phyloP scores from a whole-genome alignment of 176 grass and related monocot species.

The Cymbopogon citratus region DNA sequence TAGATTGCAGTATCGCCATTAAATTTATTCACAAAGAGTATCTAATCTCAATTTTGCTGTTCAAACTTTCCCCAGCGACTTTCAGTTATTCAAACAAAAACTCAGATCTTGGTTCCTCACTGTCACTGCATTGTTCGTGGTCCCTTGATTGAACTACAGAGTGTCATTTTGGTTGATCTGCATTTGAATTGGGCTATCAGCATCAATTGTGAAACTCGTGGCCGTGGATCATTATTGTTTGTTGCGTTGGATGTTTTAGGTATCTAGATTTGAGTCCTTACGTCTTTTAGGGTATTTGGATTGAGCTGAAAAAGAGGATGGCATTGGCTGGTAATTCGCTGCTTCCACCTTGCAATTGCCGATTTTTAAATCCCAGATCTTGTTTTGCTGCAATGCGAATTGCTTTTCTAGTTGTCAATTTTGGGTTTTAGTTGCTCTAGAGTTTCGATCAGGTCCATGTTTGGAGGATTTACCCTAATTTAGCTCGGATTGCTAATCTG shows the following conservation, averaged over 20 bases:
- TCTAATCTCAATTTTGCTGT: background rate
- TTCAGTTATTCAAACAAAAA: background rate
- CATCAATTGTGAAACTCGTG: conserved; percentile 5
- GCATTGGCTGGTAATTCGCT: conserved; percentile 71
- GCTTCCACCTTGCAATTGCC: background rate
- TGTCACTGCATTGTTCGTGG: background rate
- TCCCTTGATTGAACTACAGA: background rate
- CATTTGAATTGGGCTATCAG: conserved; percentile 31
- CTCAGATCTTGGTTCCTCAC: background rate
- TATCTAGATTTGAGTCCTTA: background rate
- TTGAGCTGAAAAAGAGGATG: conserved; percentile 62
- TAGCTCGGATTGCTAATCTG: background rate
- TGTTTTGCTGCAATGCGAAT: conserved; percentile 15
- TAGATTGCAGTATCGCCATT: background rate
- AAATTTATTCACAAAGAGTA: background rate
- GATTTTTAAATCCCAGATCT: background rate
- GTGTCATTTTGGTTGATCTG: conserved; percentile 12
- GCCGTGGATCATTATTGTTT: background rate
- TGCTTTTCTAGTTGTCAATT: background rate
- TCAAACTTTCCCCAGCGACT: background rate
- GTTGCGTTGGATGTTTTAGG: background rate
- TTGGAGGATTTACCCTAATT: background rate
- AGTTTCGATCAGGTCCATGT: background rate
- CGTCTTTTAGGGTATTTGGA: background rate
- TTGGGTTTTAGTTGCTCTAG: background rate